Evolutionary conservation across 202 grass and related monocot species (phyloP), one percentile per base, ranked within the genome.

Genomic region (Elaeis oleifera): DNA sequence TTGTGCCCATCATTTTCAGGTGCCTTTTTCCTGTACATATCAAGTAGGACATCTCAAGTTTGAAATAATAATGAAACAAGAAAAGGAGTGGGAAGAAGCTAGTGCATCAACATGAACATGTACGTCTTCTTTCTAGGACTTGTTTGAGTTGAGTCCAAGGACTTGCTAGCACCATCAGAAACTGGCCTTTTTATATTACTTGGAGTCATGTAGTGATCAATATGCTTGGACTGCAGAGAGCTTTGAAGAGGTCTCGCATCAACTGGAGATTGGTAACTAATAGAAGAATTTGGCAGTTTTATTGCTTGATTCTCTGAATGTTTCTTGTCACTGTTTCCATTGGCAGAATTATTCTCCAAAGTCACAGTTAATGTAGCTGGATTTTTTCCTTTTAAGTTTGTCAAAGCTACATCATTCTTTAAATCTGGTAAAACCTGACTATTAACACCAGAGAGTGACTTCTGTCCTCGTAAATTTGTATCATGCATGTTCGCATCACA

Each of bases 121-220:
- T 31, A 71, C 75, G 51, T 78, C 58, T 71, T 78, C 56, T 61
- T 71, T 71, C 60, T 71, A 70, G 75, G 58, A 51, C 67, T 78
- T 50, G 17, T 57, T 28, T 71, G 58, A 51, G 18, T 63, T 8
- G 59, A 29, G 23, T 48, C 20, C 27, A 50, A 16, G 24, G 68
- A 29, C 23, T 17, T 71, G 16, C 48, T 49, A 61, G 50, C 25
- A 54, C 61, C 74, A 23, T 23, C 24, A 16, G 56, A 23, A 60
- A 26, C 23, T 29, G 32, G 26, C 13, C 58, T 63, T 68, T 70
- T 77, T 29, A 60, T 18, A n/a, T 60, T 62, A 69, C 20, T 25
- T 28, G 74, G 74, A 16, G 74, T 77, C 22, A 63, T 18, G 22
- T 54, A 62, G 4, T 8, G 55, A 25, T 77, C 65, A 9, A 44